Evolutionary conservation across 306 rosid genomes (phyloP), one percentile per base, ranked within the genome.

Genomic region (Alnus rubra): DNA sequence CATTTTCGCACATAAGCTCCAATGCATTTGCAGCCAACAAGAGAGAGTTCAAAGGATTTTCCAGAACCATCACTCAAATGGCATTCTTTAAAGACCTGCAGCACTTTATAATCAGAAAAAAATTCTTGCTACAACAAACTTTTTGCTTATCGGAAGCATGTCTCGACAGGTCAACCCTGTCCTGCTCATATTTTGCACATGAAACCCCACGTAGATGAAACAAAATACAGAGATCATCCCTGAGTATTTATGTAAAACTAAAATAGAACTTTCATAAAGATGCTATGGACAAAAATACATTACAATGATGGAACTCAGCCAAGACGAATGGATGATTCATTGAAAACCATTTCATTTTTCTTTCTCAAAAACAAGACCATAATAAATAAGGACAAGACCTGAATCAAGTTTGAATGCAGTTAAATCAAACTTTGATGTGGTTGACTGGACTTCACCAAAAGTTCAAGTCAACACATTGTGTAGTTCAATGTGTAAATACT

Each of bases 1-100:
- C n/a, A n/a, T n/a, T 85, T 95, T 59, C 97, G 78, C 51, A 93
- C 99, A 83, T 95, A 95, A 76, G 99, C 99, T 64, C 99, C 96
- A 76, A 95, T 91, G 76, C 99, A 95, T 79, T 95, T 95, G 85
- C 91, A 90, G 77, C 98, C 89, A 75, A 93, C 89, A 42, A 95
- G 97, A 84, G 98, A 85, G 72, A 95, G 91, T 77, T 95, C 99
- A 67, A 86, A 95, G 76, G 89, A 88, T 82, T 84, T 88, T 33
- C 96, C 99, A 65, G 87, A 79, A 67, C 18, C 82, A 82, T 93
- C 94, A 74, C 7, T 62, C 82, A 78, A 58, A 68, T 78, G 82
- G 78, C 92, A 85, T 69, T 91, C 92, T 75, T 93, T 95, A 82
- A 93, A 93, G 75, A 89, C 84, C 99, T 95, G 82, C 74, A 80